Evolutionary conservation across 306 rosid species (phyloP).

Genomic region (Vicia villosa): DNA sequence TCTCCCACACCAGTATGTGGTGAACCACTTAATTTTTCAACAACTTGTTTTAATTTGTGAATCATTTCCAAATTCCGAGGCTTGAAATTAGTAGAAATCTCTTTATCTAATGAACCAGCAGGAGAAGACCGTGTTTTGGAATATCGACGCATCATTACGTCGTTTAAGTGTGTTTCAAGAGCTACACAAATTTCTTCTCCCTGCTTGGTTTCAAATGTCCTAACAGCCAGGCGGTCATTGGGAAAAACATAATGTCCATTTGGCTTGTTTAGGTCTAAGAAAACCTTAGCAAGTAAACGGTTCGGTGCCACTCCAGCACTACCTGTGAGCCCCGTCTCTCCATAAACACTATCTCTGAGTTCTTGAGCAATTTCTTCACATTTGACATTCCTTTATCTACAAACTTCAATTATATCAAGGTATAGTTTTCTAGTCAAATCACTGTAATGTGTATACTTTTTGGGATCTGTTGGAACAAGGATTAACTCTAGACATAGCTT

Average conservation of each 20-base stretch:
- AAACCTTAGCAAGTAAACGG: constrained; percentile 88
- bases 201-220: too few relatives aligned
- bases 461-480: constrained; percentile 76
- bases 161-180: too few relatives aligned
- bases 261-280: constrained; percentile 96
- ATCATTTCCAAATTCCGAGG: too few relatives aligned
- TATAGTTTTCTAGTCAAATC: constrained; percentile 81
- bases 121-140: too few relatives aligned
- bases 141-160: too few relatives aligned
- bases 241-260: constrained; percentile 92
- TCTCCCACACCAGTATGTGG: too few relatives aligned
- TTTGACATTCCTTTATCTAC: constrained; percentile 62
- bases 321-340: constrained; percentile 92
- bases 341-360: constrained; percentile 69
- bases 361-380: constrained; percentile 82
- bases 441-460: constrained; percentile 71
- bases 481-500: constrained; percentile 83
- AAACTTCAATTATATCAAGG: constrained; percentile 85
- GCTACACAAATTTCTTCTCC: too few relatives aligned
- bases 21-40: too few relatives aligned
- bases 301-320: constrained; percentile 98
- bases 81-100: too few relatives aligned
- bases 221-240: constrained; percentile 71
- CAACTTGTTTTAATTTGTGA: too few relatives aligned
- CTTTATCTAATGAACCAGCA: too few relatives aligned